These are phyloP conservation scores for Clathrospora elynae DNA, from an alignment of 2,329 filamentous ascomycete species.

Conservation along the genomic window DNA sequence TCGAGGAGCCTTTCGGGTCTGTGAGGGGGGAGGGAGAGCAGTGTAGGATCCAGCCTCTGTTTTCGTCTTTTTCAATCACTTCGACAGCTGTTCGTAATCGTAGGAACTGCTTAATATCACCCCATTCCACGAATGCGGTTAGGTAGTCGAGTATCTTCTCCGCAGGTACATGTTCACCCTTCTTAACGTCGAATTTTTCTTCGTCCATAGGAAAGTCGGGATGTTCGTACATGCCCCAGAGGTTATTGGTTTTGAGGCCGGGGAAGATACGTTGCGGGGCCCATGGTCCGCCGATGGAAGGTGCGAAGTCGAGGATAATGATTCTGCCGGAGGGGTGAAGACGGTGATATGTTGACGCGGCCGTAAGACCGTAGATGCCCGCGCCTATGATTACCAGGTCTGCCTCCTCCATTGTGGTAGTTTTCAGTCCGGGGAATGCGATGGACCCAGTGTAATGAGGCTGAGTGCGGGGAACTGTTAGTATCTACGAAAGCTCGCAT, in stretches of 20 bases:
- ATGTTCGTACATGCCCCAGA: constrained; percentile 49
- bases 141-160: constrained; percentile 62
- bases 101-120: constrained; percentile 56
- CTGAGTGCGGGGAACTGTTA: no score
- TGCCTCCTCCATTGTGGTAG: constrained; percentile 11
- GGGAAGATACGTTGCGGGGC: constrained; percentile 49
- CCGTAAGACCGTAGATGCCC: constrained; percentile 51
- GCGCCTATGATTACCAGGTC: constrained; percentile 19
- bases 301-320: constrained; percentile 50
- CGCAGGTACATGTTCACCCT: constrained; percentile 65
- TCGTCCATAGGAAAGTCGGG: constrained; percentile 47
- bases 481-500: no score
- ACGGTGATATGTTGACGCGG: constrained; percentile 54
- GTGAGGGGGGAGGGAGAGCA: constrained; percentile 10
- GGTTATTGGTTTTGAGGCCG: constrained; percentile 53
- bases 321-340: constrained; percentile 49
- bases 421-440: no score
- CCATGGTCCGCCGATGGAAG: constrained; percentile 51
- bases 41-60: constrained; percentile 30
- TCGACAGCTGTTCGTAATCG: constrained; percentile 59
- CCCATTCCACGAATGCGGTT: constrained; percentile 43
- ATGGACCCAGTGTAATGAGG: no score
- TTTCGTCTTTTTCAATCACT: constrained; percentile 52
- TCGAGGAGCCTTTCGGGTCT: constrained; percentile 36
- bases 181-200: constrained; percentile 46